These are phyloP conservation scores for Solanum chacoense DNA, from an alignment of 305 asterid species.

Conservation along the genomic window DNA sequence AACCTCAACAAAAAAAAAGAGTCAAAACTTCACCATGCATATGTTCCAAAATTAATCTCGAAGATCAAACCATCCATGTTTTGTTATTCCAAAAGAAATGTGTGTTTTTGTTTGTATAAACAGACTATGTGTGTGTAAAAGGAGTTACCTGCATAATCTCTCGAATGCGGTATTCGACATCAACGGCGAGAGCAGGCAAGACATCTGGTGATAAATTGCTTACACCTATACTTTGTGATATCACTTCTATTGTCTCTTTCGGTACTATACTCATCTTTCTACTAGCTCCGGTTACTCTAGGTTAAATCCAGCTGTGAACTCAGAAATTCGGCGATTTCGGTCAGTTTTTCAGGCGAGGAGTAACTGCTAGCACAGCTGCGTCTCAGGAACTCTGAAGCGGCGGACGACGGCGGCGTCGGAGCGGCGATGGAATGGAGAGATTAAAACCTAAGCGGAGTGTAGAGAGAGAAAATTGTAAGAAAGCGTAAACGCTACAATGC, in stretches of 20 bases:
- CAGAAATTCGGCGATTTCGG: background rate
- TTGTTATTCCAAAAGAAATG: background rate
- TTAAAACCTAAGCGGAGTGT: background rate
- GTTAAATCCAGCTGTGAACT: background rate
- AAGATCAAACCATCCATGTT: background rate
- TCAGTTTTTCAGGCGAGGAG: background rate
- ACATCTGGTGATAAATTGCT: constrained; percentile 75
- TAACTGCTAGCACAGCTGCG: background rate
- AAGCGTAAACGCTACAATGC: background rate
- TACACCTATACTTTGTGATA: constrained; percentile 85
- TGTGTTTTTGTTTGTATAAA: background rate
- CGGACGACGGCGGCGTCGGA: background rate
- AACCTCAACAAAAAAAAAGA: background rate
- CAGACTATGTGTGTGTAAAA: background rate
- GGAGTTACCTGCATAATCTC: constrained; percentile 87
- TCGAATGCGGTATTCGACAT: constrained; percentile 88
- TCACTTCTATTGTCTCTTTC: constrained; percentile 80
- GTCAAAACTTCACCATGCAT: background rate
- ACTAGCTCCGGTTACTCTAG: background rate
- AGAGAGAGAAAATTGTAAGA: constrained; percentile 1
- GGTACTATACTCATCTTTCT: constrained; percentile 70
- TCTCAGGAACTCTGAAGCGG: background rate
- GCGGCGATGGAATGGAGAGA: background rate
- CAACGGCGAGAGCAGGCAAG: constrained; percentile 73
- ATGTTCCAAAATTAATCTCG: background rate